Evolutionary conservation across 768 basidiomycete genomes (phyloP), one percentile per base, ranked within the genome.

Genomic region (Asterophora lycoperdoides): DNA sequence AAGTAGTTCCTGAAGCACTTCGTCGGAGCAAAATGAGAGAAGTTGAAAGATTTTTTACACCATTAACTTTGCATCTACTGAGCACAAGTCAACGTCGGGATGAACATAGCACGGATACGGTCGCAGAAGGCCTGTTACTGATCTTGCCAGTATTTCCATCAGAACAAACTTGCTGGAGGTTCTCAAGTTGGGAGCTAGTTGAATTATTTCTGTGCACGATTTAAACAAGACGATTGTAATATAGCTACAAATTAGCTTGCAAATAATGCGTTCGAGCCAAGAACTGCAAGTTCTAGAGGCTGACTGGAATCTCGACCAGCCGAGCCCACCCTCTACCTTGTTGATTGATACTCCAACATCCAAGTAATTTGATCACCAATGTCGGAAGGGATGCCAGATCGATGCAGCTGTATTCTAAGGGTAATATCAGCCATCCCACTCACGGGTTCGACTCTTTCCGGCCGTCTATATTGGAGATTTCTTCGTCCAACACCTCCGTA

Each of bases 401-500:
- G n/a, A n/a, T 19, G 34, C 20, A 34, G n/a, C 23, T 29, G 20
- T 32, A 32, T 10, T 32, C 30, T 32, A 32, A 10, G 30, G 3
- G 4, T 13, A 3, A 13, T 32, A 32, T 32, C 4, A 10, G 30
- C 30, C 30, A 13, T 32, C 30, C 30, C 30, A 32, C 23, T 42
- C 39, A 50, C 40, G 46, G 18, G 13, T 20, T 40, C 39, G 49
- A n/a, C 18, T 41, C 49, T 52, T 56, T 58, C 53, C 57, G 43
- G 36, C 67, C 44, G 54, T 66, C 60, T 58, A 60, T 36, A 48
- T 62, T 70, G 50, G 72, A 65, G 36, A 76, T 60, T 49, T 84
- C 79, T 47, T 81, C 80, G 46, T 81, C 73, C 55, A 88, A 62
- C 42, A 83, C 78, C 59, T 89, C 84, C 55, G 77, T 69, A 55